Percentiles rank a stretch among this genome's conserved stretches.
Evolutionary conservation across 441 rosid species (phyloP).

Genomic region (Bocquillonia castaneifolia): DNA sequence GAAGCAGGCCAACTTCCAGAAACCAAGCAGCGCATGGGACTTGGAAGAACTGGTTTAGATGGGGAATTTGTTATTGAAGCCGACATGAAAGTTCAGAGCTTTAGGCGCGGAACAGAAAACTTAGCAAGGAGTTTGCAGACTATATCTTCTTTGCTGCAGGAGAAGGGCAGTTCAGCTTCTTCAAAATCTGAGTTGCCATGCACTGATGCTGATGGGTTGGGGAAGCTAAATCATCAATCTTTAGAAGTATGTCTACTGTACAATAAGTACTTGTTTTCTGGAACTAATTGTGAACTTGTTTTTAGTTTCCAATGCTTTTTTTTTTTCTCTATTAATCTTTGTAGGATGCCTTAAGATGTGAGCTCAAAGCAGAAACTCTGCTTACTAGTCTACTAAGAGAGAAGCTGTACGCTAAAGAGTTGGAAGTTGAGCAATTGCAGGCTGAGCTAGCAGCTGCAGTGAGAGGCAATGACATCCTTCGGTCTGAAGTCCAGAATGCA

Average conservation of each 20-base stretch:
- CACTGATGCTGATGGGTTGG: conserved; percentile 23
- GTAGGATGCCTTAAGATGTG: conserved; percentile 55
- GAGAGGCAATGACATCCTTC: conserved; percentile 70
- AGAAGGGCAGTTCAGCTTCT: conserved; percentile 47
- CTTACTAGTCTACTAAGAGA: conserved; percentile 69
- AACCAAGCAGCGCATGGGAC: conserved; percentile 35
- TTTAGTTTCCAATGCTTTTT: neutral
- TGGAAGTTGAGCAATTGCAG: conserved; percentile 76
- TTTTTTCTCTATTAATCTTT: conserved; percentile 14
- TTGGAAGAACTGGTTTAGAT: conserved; percentile 42
- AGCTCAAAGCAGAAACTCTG: conserved; percentile 68
- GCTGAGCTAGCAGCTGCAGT: conserved; percentile 82
- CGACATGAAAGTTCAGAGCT: conserved; percentile 64
- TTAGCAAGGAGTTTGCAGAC: conserved; percentile 73
- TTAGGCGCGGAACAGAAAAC: conserved; percentile 66
- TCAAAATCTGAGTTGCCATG: conserved; percentile 31
- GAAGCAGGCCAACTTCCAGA: conserved; percentile 45
- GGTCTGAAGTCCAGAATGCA: conserved; percentile 62
- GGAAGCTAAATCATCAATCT: conserved; percentile 37
- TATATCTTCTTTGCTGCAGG: conserved; percentile 51
- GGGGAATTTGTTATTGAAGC: conserved; percentile 71
- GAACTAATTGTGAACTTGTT: neutral
- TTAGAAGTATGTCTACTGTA: conserved; percentile 45
- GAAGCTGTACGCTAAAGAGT: conserved; percentile 75
- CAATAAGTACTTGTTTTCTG: neutral